Evolutionary conservation across 345 rosid genomes (phyloP).

Genomic region (Bretschneidera sinensis): DNA sequence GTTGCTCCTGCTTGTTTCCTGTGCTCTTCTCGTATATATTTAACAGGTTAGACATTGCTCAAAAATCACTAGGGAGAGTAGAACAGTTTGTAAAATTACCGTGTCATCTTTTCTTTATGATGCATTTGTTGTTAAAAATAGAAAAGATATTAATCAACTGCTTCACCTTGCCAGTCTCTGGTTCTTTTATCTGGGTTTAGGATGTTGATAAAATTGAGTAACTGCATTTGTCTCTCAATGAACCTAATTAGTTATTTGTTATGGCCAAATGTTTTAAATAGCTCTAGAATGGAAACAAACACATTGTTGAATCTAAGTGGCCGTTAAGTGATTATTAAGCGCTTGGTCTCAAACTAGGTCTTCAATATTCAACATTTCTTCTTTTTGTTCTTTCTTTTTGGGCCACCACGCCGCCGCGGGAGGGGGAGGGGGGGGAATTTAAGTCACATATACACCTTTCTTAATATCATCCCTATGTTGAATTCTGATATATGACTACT

Average conservation of each 20-base stretch:
- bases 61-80: neutral
- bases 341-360: neutral
- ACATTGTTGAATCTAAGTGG: neutral
- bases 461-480: neutral
- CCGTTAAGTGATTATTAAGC: neutral
- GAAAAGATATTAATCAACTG: neutral
- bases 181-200: neutral
- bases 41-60: no score
- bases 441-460: no score
- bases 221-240: neutral
- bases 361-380: neutral
- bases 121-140: neutral
- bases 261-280: neutral
- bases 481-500: neutral
- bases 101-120: no score
- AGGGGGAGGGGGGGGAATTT: no score
- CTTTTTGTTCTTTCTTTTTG: neutral
- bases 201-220: neutral
- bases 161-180: neutral
- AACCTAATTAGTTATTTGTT: neutral
- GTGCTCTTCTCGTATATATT: no score
- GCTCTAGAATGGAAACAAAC: neutral
- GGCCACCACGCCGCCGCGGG: no score
- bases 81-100: no score
- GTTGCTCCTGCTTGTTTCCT: no score